Conservation (phyloP, 2,329 filamentous ascomycete genomes). For the Diaporthe caulivora region DNA sequence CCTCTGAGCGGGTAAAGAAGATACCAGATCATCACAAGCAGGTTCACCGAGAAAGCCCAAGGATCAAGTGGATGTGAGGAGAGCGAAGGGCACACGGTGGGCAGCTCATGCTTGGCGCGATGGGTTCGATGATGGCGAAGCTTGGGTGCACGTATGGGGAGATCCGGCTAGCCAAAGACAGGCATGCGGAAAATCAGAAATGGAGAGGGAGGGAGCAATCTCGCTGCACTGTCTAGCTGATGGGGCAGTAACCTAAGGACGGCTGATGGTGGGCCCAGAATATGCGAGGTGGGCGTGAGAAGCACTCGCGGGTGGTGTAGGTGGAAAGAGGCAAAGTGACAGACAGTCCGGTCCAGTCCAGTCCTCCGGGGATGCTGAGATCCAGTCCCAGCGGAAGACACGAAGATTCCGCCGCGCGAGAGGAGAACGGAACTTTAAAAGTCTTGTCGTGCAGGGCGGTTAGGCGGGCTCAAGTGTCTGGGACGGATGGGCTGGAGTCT, state of each 20-base stretch:
- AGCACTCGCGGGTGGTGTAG: background rate
- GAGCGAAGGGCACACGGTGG: constrained; percentile 20
- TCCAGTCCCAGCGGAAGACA: constrained; percentile 1
- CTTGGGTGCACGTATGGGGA: background rate
- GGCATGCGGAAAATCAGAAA: background rate
- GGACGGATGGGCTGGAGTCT: constrained; percentile 27
- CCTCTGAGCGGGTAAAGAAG: constrained; percentile 82
- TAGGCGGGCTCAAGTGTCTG: constrained; percentile 3
- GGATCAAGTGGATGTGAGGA: constrained; percentile 6
- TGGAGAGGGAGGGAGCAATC: background rate
- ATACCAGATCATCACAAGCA: constrained; percentile 77
- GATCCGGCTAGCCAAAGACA: background rate
- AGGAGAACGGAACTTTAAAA: constrained; percentile 22
- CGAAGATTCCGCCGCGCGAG: constrained; percentile 26
- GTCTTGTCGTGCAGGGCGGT: constrained; percentile 16
- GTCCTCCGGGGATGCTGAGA: background rate
- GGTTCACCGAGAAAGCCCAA: constrained; percentile 33
- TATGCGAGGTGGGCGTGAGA: background rate
- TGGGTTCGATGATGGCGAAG: constrained; percentile 23
- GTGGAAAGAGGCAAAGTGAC: background rate
- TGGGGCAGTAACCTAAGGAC: background rate
- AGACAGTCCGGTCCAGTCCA: background rate
- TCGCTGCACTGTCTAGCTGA: background rate
- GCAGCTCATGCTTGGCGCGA: constrained; percentile 39
- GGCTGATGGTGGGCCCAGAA: background rate